These are phyloP conservation scores for Digitaria exilis DNA, from an alignment of 202 grass and related monocot species.

Conservation along the genomic window DNA sequence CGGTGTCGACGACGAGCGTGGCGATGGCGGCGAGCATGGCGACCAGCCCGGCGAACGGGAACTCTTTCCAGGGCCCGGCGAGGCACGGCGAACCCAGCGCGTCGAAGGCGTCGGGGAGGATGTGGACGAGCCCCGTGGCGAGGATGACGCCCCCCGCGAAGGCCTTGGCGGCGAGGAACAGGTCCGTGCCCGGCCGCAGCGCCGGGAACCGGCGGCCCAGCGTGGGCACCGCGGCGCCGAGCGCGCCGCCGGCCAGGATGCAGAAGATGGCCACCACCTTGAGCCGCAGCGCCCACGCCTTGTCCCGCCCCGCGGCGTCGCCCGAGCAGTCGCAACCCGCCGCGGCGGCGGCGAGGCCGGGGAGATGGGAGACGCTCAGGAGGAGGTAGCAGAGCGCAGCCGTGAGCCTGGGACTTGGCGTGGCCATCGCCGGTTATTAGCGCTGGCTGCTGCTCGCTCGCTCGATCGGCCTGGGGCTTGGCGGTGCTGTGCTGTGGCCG, in stretches of 20 bases:
- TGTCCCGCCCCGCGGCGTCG: conserved; percentile 39
- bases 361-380: not conserved
- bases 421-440: not conserved
- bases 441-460: not conserved
- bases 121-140: conserved; percentile 74
- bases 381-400: conserved; percentile 1
- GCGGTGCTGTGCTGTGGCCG: not conserved
- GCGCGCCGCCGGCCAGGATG: conserved; percentile 59
- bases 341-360: not conserved
- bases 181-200: conserved; percentile 60
- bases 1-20: conserved; percentile 66
- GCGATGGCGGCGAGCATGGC: conserved; percentile 73
- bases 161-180: conserved; percentile 67
- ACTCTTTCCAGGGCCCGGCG: conserved; percentile 46
- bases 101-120: conserved; percentile 70
- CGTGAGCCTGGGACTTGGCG: not conserved
- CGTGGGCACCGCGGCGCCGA: conserved; percentile 50
- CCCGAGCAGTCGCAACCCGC: conserved; percentile 42
- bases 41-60: conserved; percentile 67
- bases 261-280: conserved; percentile 68
- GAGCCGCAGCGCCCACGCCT: conserved; percentile 44
- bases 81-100: conserved; percentile 72
- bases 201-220: conserved; percentile 54
- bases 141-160: conserved; percentile 83
- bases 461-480: too few species aligned